Evolutionary conservation across 352 stramenopile species (phyloP), one percentile per base, ranked within the genome.

Genomic region (Phytophthora ohioensis): DNA sequence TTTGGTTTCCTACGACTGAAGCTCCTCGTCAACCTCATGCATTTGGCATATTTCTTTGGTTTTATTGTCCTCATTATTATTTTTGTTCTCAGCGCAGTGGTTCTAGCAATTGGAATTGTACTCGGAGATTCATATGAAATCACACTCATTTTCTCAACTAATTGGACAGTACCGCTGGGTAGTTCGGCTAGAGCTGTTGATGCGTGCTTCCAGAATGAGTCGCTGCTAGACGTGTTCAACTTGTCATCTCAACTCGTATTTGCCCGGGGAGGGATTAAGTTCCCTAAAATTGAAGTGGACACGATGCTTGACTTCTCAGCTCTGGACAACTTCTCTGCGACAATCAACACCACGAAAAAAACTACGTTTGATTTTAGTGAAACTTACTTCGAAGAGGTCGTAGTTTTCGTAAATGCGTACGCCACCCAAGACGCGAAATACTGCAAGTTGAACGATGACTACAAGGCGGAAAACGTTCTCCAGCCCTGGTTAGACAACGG

Each of bases 141-240:
- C 17, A 74, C 79, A 0, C 15, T 64, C 35, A 81, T 91, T 31
- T 69, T 90, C 27, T 67, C 64, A 2, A 48, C 64, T 6, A 81
- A 92, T 73, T 92, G 84, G 84, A 87, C 79, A 0, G 63, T 85
- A 8, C 53, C 71, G 5, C 56, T 92, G 9, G 81, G 84, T 3
- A 64, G 77, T 5, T 62, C 68, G 10, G 83, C 72, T 38, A 74
- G 84, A 17, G 69, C 66, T 11, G 58, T 87, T 21, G 83, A 91
- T 61, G 78, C 84, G 9, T 91, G 84, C 57, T 91, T 91, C 64
- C 47, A 69, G 30, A 89, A 89, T 49, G 64, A 78, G 57, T 88
- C 80, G 35, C 67, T 91, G 43, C 68, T 91, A 38, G 77, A 87
- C 13, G 82, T 72, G 41, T 75, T 91, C 42, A 77, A 90, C 38